These are phyloP conservation scores for Cercospora janseana DNA, from an alignment of 2,329 filamentous ascomycete species.

Conservation along the genomic window DNA sequence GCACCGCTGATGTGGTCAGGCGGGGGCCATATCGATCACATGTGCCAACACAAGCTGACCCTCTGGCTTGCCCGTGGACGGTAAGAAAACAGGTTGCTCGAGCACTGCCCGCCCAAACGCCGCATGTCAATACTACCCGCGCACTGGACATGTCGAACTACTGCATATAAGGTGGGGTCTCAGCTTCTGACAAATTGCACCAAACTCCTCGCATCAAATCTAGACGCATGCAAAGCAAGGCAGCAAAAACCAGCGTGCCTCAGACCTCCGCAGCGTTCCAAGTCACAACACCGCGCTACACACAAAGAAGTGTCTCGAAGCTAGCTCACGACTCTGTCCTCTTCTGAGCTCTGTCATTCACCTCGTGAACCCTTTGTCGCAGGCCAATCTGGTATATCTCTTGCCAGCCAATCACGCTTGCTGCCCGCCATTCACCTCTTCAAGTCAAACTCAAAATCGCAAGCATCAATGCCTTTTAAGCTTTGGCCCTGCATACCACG, in stretches of 20 bases:
- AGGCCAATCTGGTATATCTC: slow-evolving; percentile 1
- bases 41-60: slow-evolving; percentile 8
- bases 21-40: slow-evolving; percentile 8
- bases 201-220: slow-evolving; percentile 12
- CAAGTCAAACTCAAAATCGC: slow-evolving; percentile 7
- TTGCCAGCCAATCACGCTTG: slow-evolving; percentile 12
- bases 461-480: slow-evolving; percentile 15
- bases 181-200: slow-evolving; percentile 5
- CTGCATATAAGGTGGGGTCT: slow-evolving; percentile 3
- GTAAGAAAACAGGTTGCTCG: slow-evolving; percentile 4
- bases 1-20: slow-evolving; percentile 11
- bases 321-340: not conserved
- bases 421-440: slow-evolving; percentile 8
- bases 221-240: slow-evolving; percentile 10
- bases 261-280: not conserved
- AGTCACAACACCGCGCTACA: slow-evolving; percentile 1
- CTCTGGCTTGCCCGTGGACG: slow-evolving; percentile 10
- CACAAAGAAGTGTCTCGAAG: not conserved
- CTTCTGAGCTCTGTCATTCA: not conserved
- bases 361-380: slow-evolving; percentile 3
- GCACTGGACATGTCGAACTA: not conserved
- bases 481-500: slow-evolving; percentile 14
- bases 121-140: not conserved
- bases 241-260: slow-evolving; percentile 5
- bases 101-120: not conserved